Evolutionary conservation across 768 basidiomycete genomes (phyloP).

Genomic region (Holtermanniella nyarrowii): DNA sequence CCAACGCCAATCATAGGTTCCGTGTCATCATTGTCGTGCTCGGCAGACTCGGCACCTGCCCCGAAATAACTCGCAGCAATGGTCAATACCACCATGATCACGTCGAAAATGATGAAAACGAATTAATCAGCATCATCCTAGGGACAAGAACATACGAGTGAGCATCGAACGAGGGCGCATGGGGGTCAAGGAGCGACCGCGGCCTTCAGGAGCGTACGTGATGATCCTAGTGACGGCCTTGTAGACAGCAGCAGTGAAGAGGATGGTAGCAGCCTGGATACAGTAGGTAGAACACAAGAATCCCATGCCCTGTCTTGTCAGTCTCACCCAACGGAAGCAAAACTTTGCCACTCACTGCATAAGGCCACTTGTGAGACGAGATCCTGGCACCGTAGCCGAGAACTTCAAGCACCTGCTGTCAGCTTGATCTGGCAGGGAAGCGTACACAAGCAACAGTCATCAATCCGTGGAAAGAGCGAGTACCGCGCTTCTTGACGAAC

Average conservation of each 20-base stretch:
- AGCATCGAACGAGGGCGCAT: constrained; percentile 24
- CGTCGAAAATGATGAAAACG: constrained; percentile 23
- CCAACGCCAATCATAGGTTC: constrained; percentile 23
- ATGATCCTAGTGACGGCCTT: constrained; percentile 21
- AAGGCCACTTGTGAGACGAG: constrained; percentile 11
- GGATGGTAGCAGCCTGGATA: constrained; percentile 25
- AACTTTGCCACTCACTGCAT: constrained; percentile 10
- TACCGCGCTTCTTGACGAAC: constrained; percentile 22
- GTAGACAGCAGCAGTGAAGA: constrained; percentile 22
- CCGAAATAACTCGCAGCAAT: constrained; percentile 18
- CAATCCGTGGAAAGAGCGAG: constrained; percentile 8
- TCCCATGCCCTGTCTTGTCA: constrained; percentile 11
- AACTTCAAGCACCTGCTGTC: constrained; percentile 9
- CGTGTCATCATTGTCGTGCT: constrained; percentile 11
- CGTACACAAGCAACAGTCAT: constrained; percentile 10
- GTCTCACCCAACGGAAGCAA: too few species aligned
- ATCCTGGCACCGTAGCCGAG: constrained; percentile 24
- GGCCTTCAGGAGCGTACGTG: constrained; percentile 18
- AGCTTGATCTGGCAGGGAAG: background rate
- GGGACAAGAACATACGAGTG: constrained; percentile 6
- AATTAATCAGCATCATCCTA: background rate
- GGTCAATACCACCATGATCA: constrained; percentile 9
- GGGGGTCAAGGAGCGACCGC: constrained; percentile 11
- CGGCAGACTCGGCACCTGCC: constrained; percentile 12
- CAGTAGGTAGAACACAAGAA: constrained; percentile 15